Conservation (phyloP, 306 rosid species). For the Sicyos edulis region DNA sequence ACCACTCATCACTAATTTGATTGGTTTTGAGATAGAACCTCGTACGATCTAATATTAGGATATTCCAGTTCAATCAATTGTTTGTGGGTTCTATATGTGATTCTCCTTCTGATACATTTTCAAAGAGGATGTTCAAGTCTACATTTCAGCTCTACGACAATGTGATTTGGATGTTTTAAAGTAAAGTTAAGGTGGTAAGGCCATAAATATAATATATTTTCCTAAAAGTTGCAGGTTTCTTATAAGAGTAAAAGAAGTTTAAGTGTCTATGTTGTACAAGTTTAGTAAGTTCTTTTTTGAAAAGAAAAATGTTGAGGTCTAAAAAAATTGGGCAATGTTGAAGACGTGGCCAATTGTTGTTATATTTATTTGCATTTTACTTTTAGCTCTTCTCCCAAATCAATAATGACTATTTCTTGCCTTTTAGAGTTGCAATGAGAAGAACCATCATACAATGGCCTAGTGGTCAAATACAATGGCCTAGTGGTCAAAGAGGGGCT, state of each 20-base stretch:
- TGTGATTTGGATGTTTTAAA: neutral
- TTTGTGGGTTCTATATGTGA: neutral
- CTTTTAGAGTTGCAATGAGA: neutral
- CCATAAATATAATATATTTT: neutral
- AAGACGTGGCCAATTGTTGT: neutral
- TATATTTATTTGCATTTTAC: neutral
- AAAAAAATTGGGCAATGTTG: neutral
- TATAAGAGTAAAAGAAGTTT: neutral
- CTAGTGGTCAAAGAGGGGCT: too few relatives aligned
- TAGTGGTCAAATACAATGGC: too few relatives aligned
- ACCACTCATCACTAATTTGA: too few relatives aligned
- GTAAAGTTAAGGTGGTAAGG: neutral
- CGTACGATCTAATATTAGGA: too few relatives aligned
- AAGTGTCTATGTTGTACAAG: neutral
- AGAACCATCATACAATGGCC: too few relatives aligned
- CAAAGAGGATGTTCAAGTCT: neutral
- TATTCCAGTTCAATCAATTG: constrained; percentile 9
- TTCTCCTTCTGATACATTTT: neutral
- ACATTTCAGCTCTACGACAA: neutral
- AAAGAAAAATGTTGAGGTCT: too few relatives aligned
- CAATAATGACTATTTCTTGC: neutral
- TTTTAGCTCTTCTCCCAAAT: neutral
- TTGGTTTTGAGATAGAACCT: too few relatives aligned
- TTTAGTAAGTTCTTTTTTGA: neutral
- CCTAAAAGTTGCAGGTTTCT: neutral